Base-by-base conservation (phyloP, 305 asterid genomes). In the Caryopteris hybrid region DNA sequence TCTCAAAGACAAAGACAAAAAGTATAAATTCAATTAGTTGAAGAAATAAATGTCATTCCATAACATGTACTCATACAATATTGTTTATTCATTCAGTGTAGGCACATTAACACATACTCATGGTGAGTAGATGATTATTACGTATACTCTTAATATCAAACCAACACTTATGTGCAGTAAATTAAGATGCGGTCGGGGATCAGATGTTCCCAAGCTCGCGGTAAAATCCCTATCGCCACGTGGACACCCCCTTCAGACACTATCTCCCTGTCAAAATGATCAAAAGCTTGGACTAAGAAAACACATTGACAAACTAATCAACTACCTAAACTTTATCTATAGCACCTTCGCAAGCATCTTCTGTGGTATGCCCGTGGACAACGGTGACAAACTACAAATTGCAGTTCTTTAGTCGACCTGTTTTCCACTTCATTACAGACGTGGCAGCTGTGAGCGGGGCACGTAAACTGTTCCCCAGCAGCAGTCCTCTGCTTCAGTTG, bases 311-410 rank as follows among this genome's bases (percentile, higher is more conserved):
- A 61, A 65, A 61, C 11, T n/a, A 51, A 66, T n/a, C n/a, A n/a
- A n/a, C n/a, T n/a, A n/a, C n/a, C n/a, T n/a, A n/a, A n/a, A n/a
- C n/a, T n/a, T n/a, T n/a, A n/a, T n/a, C n/a, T n/a, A 27, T 41
- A 72, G 71, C 78, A 94, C 98, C 96, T 83, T 48, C 98, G 98
- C 78, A 91, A 72, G 69, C 99, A 94, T 80, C 86, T 88, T 74
- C 92, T 82, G 54, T 94, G 99, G 74, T 86, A 94, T 38, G 92
- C 87, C 64, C 79, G 87, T 8, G 99, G 98, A 76, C 99, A 94
- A 23, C 98, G 96, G 64, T 95, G 95, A 72, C 99, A 94, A 36
- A 91, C 78, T 17, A 97, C 98, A 84, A 94, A 89, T 76, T 85
- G 96, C 77, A 78, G 66, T 8, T 79, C 83, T 18, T 11, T 22